A percentile compares a stretch with the other conserved stretches of the same genome.
phyloP scores from a whole-genome alignment of 192 early-diverging fungal species.

The Neocallimastix lanati region DNA sequence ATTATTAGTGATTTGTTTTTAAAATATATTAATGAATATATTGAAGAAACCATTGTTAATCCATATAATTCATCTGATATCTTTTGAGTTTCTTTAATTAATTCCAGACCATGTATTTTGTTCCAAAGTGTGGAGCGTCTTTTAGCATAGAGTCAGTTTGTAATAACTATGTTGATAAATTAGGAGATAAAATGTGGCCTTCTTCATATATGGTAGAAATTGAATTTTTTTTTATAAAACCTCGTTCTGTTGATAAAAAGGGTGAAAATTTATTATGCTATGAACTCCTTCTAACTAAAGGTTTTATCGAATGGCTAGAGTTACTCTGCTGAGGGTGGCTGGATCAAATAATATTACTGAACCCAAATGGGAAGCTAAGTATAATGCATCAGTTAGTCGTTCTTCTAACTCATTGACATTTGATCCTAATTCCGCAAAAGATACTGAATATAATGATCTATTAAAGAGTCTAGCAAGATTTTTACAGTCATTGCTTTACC shows the following conservation, averaged over 20 bases:
- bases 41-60: background rate
- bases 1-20: background rate
- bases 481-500: too few relatives aligned
- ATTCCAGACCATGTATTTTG: background rate
- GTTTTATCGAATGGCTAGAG: background rate
- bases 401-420: too few relatives aligned
- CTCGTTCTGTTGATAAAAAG: background rate
- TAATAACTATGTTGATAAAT: background rate
- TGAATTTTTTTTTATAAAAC: background rate
- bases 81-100: background rate
- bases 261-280: background rate
- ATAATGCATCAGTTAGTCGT: too few relatives aligned
- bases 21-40: background rate
- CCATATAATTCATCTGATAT: background rate
- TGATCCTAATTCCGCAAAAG: too few relatives aligned
- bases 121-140: background rate
- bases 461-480: too few relatives aligned
- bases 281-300: too few relatives aligned
- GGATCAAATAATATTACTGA: too few relatives aligned
- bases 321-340: background rate
- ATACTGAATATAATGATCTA: too few relatives aligned
- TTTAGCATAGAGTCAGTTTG: background rate
- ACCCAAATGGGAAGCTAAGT: too few relatives aligned
- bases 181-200: background rate
- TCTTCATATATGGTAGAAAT: background rate